phyloP scores from a whole-genome alignment of 1,284 basidiomycete species.

The Afroboletus lepidellus region DNA sequence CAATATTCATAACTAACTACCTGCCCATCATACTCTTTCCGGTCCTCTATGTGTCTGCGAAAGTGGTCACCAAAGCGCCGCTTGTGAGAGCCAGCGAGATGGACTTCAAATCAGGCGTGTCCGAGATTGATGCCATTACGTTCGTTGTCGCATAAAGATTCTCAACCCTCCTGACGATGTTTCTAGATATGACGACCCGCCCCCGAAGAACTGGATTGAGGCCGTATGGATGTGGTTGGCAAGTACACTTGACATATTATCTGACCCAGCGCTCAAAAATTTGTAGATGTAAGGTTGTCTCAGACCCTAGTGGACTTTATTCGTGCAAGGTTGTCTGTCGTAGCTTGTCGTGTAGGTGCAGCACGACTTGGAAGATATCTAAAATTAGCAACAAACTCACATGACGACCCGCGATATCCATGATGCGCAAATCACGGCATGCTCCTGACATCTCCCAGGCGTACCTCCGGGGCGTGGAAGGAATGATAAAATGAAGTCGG shows the following conservation, averaged over 20 bases:
- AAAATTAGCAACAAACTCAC: background rate
- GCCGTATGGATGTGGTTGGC: slow-evolving; percentile 20
- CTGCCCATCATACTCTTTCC: too few relatives aligned
- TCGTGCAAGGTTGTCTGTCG: background rate
- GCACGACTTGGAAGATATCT: background rate
- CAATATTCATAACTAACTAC: too few relatives aligned
- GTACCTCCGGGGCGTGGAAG: background rate
- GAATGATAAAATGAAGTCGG: background rate
- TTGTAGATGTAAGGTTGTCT: slow-evolving; percentile 3
- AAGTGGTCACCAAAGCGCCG: too few relatives aligned
- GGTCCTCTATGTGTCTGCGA: too few relatives aligned
- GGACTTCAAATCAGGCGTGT: slow-evolving; percentile 51
- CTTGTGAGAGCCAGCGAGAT: too few relatives aligned
- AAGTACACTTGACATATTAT: background rate
- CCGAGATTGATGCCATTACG: slow-evolving; percentile 48
- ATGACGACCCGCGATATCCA: background rate
- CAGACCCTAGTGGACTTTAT: background rate
- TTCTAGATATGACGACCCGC: slow-evolving; percentile 17
- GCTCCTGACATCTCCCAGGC: background rate
- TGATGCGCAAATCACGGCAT: background rate
- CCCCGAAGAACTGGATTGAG: slow-evolving; percentile 18
- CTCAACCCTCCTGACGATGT: background rate
- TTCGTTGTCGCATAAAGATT: slow-evolving; percentile 20
- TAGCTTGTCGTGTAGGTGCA: background rate
- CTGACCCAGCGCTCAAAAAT: background rate